Evolutionary conservation across 1,284 basidiomycete genomes (phyloP), one percentile per base, ranked within the genome.

Genomic region (Sanghuangporus weigelae): DNA sequence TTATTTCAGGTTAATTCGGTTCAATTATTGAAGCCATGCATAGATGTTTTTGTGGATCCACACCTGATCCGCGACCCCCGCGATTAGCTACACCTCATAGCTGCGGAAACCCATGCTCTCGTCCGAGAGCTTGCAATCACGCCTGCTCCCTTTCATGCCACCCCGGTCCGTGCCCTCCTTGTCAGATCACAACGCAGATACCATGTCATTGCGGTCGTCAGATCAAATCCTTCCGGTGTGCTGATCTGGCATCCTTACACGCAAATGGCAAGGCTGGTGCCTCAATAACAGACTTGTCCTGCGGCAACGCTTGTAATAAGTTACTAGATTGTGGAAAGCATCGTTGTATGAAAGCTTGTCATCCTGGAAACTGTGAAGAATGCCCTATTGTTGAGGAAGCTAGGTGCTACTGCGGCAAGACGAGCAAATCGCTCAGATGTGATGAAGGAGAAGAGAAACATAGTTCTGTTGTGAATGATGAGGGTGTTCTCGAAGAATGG

Each of bases 41-140:
- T 63, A 91, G 89, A 77, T 96, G 93, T 72, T 96, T 95, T 76
- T 97, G 94, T 71, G 84, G 86, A 21, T 81, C 89, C 0, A 80
- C 82, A 2, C 78, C 83, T n/a, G 85, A 92, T 67, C 92, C 92
- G 0, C 84, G 85, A 59, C 84, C 84, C 0, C 80, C 84, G 0
- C 83, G 84, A 7, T 78, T 90, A 0, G 81, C 85, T 0, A 93
- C 89, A 0, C 94, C 94, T 0, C 95, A 97, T 72, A 93, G 90
- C 19, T 97, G 95, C 69, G 91, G 84, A 0, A 85, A 87, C 65
- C 81, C 85, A 0, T 96, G 95, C 73, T 82, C 87, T 0, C 84
- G 93, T 2, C 70, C 78, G 1, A 81, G 93, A 3, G 73, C 70
- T 55, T 88, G 89, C 67, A 75, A 75, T 0, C 89, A 92, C 68